phyloP scores from a whole-genome alignment of 169 alveolate genomes.

The Plasmodium inui region DNA sequence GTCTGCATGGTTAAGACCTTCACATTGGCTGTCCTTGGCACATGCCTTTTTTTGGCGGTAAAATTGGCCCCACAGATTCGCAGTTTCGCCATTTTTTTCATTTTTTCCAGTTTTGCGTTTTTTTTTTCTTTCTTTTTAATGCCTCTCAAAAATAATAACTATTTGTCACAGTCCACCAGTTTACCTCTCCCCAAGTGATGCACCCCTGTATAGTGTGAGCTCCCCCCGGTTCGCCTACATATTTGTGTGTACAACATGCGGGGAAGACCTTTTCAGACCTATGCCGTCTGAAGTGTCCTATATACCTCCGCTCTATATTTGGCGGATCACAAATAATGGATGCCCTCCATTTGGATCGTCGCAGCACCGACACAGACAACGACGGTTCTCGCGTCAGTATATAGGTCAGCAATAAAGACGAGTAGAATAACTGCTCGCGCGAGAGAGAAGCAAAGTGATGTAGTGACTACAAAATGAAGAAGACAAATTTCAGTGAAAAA shows the following conservation, averaged over 20 bases:
- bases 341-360: neutral
- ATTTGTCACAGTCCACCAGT: neutral
- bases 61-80: neutral
- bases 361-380: neutral
- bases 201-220: neutral
- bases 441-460: neutral
- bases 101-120: neutral
- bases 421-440: neutral
- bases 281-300: neutral
- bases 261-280: neutral
- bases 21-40: neutral
- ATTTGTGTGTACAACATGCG: neutral
- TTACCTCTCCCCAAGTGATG: neutral
- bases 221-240: neutral
- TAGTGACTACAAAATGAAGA: neutral
- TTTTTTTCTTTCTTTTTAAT: neutral
- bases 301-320: neutral
- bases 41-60: neutral
- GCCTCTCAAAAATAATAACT: neutral
- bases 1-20: neutral
- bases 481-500: constrained; percentile 16
- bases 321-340: neutral
- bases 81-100: neutral
- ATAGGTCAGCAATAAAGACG: neutral
- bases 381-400: neutral